Percentiles rank a stretch among this genome's conserved stretches.
Evolutionary conservation across 2,329 filamentous ascomycete species (phyloP).

Genomic region (Ceratocystis papillata): DNA sequence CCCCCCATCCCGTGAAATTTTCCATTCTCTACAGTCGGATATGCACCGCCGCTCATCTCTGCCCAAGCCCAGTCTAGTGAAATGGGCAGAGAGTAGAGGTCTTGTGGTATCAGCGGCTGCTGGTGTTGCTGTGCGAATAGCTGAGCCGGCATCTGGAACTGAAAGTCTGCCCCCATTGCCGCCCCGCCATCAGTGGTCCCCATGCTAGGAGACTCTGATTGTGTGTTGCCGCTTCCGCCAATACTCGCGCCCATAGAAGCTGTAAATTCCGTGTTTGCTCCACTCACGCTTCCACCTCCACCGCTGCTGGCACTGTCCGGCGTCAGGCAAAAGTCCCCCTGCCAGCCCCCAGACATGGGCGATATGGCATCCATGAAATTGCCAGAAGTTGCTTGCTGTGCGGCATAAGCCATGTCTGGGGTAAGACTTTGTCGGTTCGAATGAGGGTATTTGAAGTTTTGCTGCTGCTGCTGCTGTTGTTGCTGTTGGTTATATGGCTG

Average conservation of each 20-base stretch:
- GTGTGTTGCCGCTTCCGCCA: not conserved
- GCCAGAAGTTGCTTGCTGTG: slow-evolving; percentile 13
- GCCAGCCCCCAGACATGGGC: slow-evolving; percentile 36
- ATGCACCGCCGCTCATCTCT: slow-evolving; percentile 55
- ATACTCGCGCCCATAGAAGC: slow-evolving; percentile 26
- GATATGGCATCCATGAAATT: slow-evolving; percentile 21
- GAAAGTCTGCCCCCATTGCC: not conserved
- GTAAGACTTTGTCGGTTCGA: slow-evolving; percentile 8
- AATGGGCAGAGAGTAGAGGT: slow-evolving; percentile 93
- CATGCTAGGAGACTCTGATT: not conserved
- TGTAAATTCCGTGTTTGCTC: slow-evolving; percentile 15
- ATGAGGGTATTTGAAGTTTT: slow-evolving; percentile 6
- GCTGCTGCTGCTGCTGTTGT: slow-evolving; percentile 7
- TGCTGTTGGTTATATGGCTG: not conserved
- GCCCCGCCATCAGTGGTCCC: not conserved
- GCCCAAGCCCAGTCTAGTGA: slow-evolving; percentile 82
- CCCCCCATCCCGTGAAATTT: slow-evolving; percentile 34
- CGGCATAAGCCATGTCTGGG: slow-evolving; percentile 17
- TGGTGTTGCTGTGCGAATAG: slow-evolving; percentile 34
- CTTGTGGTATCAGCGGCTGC: slow-evolving; percentile 81
- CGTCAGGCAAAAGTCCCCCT: slow-evolving; percentile 35
- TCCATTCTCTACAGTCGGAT: slow-evolving; percentile 54
- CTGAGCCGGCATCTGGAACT: not conserved
- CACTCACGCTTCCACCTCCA: not conserved
- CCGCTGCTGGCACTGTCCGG: slow-evolving; percentile 25